phyloP scores from a whole-genome alignment of 768 basidiomycete genomes.

The Piloderma croceum region DNA sequence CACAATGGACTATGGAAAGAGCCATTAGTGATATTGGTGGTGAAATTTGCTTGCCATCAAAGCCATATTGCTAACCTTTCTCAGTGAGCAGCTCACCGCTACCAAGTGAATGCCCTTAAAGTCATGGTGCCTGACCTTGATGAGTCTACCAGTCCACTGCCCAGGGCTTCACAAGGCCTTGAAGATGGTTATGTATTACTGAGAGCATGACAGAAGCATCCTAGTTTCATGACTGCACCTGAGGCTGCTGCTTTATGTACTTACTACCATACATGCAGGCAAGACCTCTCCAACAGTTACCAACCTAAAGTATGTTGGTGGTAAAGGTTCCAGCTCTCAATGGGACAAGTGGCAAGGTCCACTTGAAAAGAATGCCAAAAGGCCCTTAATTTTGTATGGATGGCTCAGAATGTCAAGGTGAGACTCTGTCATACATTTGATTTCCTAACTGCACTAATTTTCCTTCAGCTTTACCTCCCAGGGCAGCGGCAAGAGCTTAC shows the following conservation, averaged over 20 bases:
- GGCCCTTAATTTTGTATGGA: constrained; percentile 5
- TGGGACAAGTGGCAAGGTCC: constrained; percentile 19
- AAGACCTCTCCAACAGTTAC: constrained; percentile 1
- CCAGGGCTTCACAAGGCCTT: constrained; percentile 10
- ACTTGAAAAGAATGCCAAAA: constrained; percentile 13
- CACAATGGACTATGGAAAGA: constrained; percentile 31
- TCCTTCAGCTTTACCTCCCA: not conserved
- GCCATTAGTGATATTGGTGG: constrained; percentile 18
- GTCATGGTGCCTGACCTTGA: constrained; percentile 18
- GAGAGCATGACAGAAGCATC: constrained; percentile 12
- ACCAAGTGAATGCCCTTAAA: constrained; percentile 18
- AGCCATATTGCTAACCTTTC: constrained; percentile 25
- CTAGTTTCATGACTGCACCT: not conserved
- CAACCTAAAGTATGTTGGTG: constrained; percentile 12
- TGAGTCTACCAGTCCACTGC: constrained; percentile 4
- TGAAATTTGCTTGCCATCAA: constrained; percentile 22
- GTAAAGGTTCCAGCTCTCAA: constrained; percentile 13
- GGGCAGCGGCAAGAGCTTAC: constrained; percentile 3
- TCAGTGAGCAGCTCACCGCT: constrained; percentile 6
- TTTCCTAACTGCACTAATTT: not conserved
- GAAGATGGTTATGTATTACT: constrained; percentile 19
- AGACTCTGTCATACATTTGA: not conserved
- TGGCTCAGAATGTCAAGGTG: constrained; percentile 13
- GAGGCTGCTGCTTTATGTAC: constrained; percentile 2
- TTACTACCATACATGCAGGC: not conserved